A percentile compares a stretch with the other conserved stretches of the same genome.
Conservation (phyloP, 495 filamentous ascomycete species). For the Talaromyces proteolyticus region DNA sequence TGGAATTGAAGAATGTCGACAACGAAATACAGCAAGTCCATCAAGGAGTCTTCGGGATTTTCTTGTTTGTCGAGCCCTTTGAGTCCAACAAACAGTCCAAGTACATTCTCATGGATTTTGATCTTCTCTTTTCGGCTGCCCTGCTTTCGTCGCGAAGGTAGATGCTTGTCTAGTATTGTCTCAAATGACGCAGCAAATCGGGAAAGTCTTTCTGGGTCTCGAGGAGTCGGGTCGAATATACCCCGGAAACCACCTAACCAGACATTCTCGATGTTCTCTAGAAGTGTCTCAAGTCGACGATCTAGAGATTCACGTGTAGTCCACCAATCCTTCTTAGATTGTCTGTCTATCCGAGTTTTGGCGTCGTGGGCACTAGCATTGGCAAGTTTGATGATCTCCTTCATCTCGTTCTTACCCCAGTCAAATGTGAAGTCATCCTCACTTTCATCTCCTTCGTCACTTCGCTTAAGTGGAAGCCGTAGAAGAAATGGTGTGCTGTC, state of each 20-base stretch:
- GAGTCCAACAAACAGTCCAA: constrained; percentile 84
- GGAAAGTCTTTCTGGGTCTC: constrained; percentile 54
- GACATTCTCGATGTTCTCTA: constrained; percentile 79
- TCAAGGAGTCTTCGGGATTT: constrained; percentile 79
- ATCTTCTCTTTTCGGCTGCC: constrained; percentile 44
- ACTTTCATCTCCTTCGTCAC: constrained; percentile 72
- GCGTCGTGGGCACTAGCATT: constrained; percentile 78
- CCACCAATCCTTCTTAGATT: constrained; percentile 81
- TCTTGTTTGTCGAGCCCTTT: constrained; percentile 62
- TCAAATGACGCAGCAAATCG: constrained; percentile 74
- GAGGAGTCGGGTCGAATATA: constrained; percentile 71
- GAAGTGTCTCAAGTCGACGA: constrained; percentile 64
- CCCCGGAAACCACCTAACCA: constrained; percentile 95
- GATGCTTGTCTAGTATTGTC: constrained; percentile 74
- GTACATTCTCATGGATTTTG: constrained; percentile 66
- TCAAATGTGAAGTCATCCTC: constrained; percentile 80
- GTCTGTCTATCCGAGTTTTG: constrained; percentile 50
- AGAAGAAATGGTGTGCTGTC: constrained; percentile 75
- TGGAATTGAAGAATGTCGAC: constrained; percentile 96
- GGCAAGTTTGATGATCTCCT: constrained; percentile 71
- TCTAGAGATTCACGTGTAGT: constrained; percentile 74
- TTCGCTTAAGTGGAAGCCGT: constrained; percentile 74
- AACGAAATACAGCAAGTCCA: constrained; percentile 90
- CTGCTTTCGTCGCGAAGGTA: constrained; percentile 78
- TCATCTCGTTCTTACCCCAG: constrained; percentile 67